phyloP scores from a whole-genome alignment of 2,329 filamentous ascomycete genomes.

The Taxawa tesnikishii region DNA sequence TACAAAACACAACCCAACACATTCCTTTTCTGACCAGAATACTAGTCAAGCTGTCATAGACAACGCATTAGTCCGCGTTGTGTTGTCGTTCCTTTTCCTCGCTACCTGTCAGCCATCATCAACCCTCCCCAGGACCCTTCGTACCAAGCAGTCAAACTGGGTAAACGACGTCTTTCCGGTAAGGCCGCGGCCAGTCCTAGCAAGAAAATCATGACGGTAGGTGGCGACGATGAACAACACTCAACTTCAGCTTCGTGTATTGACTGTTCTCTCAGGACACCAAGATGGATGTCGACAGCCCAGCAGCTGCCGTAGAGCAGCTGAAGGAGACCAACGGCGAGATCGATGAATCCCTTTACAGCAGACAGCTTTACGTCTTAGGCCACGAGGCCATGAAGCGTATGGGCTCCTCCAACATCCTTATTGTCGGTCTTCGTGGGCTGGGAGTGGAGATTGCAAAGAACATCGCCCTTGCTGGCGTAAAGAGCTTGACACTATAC shows the following conservation, averaged over 20 bases:
- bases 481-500: constrained; percentile 91
- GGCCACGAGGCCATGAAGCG: constrained; percentile 91
- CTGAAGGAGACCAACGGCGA: constrained; percentile 47
- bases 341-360: constrained; percentile 57
- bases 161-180: constrained; percentile 40
- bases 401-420: constrained; percentile 91
- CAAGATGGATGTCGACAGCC: constrained; percentile 51
- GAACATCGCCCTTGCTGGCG: constrained; percentile 93
- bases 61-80: too few relatives aligned
- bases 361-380: constrained; percentile 56
- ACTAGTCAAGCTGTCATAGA: too few relatives aligned
- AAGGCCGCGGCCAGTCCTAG: constrained; percentile 32
- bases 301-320: constrained; percentile 45
- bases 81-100: too few relatives aligned
- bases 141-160: constrained; percentile 26
- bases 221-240: constrained; percentile 8
- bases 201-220: constrained; percentile 42
- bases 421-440: constrained; percentile 83
- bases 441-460: constrained; percentile 97
- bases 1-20: too few relatives aligned
- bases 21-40: too few relatives aligned
- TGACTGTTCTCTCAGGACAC: constrained; percentile 26
- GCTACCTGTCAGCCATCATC: too few relatives aligned
- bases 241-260: neutral
- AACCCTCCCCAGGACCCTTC: neutral